A percentile compares a stretch with the other conserved stretches of the same genome.
Evolutionary conservation across 768 basidiomycete species (phyloP).

Genomic region (Rhizopogon vulgaris): DNA sequence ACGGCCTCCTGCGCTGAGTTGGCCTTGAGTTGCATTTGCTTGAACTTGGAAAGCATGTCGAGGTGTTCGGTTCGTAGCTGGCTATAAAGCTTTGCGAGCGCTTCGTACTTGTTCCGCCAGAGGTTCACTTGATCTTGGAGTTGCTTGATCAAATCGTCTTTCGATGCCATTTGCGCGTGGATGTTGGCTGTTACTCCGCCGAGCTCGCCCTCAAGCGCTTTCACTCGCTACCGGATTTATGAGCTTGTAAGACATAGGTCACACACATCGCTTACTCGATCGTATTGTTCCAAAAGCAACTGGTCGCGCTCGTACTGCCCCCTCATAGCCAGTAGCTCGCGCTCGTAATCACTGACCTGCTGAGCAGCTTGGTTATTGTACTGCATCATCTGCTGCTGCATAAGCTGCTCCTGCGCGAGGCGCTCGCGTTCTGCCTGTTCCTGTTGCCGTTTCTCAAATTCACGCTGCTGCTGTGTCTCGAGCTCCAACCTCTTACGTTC

Average conservation of each 20-base stretch:
- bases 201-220: conserved; percentile 90
- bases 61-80: conserved; percentile 96
- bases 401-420: conserved; percentile 81
- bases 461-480: conserved; percentile 73
- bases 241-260: neutral
- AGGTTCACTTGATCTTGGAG: conserved; percentile 94
- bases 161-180: conserved; percentile 79
- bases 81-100: conserved; percentile 96
- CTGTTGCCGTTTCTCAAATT: conserved; percentile 85
- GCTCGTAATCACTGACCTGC: conserved; percentile 77
- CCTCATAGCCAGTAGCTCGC: conserved; percentile 86
- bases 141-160: conserved; percentile 93
- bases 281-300: conserved; percentile 95
- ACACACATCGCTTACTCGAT: conserved; percentile 51
- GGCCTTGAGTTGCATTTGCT: conserved; percentile 95
- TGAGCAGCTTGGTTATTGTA: conserved; percentile 72
- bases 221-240: conserved; percentile 64
- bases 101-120: conserved; percentile 99
- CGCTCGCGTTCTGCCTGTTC: conserved; percentile 87
- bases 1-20: conserved; percentile 98
- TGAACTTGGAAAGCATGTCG: conserved; percentile 95
- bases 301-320: conserved; percentile 98
- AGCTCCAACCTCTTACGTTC: conserved; percentile 73
- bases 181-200: conserved; percentile 68
- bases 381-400: conserved; percentile 78